Percentiles rank a stretch among this genome's conserved stretches.
Evolutionary conservation across 345 rosid species (phyloP).

Genomic region (Salix brachista): DNA sequence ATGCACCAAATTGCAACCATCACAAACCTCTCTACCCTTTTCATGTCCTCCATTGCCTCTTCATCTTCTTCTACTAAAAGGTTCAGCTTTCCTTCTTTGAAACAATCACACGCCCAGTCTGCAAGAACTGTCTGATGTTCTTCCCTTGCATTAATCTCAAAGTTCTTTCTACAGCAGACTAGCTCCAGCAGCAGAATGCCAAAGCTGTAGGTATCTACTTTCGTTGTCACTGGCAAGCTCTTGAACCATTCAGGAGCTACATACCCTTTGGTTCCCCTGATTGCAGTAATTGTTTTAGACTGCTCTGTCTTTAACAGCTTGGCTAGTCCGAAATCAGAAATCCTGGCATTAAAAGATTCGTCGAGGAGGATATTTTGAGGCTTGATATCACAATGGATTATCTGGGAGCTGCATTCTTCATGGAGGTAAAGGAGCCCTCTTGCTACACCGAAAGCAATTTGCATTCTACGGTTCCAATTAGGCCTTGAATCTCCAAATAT

Average conservation of each 20-base stretch:
- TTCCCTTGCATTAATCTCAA: not conserved
- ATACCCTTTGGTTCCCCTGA: conserved; percentile 42
- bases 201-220: conserved; percentile 43
- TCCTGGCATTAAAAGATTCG: conserved; percentile 3
- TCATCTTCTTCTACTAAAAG: conserved; percentile 15
- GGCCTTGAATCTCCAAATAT: conserved; percentile 27
- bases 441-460: conserved; percentile 31
- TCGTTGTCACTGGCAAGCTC: conserved; percentile 36
- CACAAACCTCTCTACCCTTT: conserved; percentile 8
- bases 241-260: conserved; percentile 46
- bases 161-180: not conserved
- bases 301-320: conserved; percentile 30
- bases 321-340: conserved; percentile 43
- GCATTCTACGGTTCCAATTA: conserved; percentile 22
- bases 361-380: conserved; percentile 42
- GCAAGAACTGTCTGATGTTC: not conserved
- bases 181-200: conserved; percentile 14
- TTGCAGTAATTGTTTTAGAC: conserved; percentile 21
- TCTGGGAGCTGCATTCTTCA: conserved; percentile 36
- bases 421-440: conserved; percentile 37
- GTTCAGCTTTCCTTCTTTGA: conserved; percentile 3
- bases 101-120: conserved; percentile 17
- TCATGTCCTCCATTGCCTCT: conserved; percentile 14
- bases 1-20: conserved; percentile 17
- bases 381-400: conserved; percentile 44